Evolutionary conservation across 768 basidiomycete genomes (phyloP).

Genomic region (Pulveroboletus sp.): DNA sequence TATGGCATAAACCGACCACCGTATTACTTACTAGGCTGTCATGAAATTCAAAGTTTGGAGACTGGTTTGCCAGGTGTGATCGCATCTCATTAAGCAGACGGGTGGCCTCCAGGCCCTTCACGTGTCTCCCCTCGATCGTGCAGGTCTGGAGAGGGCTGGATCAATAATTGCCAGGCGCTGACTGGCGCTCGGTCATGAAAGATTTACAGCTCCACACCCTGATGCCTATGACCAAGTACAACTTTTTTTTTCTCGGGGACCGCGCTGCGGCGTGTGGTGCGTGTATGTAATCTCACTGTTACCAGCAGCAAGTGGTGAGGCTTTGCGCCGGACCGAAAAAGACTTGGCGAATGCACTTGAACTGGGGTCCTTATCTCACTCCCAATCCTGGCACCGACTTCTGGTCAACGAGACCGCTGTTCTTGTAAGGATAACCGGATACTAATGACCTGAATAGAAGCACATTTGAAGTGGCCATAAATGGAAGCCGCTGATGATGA

Average conservation of each 20-base stretch:
- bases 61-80: conserved; percentile 32
- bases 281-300: conserved; percentile 25
- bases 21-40: conserved; percentile 29
- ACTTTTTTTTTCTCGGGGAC: conserved; percentile 8
- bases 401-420: conserved; percentile 13
- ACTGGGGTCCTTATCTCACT: conserved; percentile 10
- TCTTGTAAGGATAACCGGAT: conserved; percentile 11
- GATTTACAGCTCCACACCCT: conserved; percentile 27
- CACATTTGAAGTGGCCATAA: conserved; percentile 9
- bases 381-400: conserved; percentile 9
- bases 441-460: conserved; percentile 16
- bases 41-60: conserved; percentile 38
- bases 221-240: conserved; percentile 21
- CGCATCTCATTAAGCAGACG: conserved; percentile 17
- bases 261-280: conserved; percentile 19
- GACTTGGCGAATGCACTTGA: conserved; percentile 15
- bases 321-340: conserved; percentile 8
- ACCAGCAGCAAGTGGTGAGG: conserved; percentile 26
- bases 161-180: conserved; percentile 27
- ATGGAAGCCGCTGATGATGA: conserved; percentile 13
- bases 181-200: conserved; percentile 37
- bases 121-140: conserved; percentile 14
- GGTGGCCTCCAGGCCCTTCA: conserved; percentile 22
- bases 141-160: conserved; percentile 37
- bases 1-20: conserved; percentile 11